A percentile compares a stretch with the other conserved stretches of the same genome.
Conservation (phyloP, 805 yeast genomes). For the Clavispora asparagi region DNA sequence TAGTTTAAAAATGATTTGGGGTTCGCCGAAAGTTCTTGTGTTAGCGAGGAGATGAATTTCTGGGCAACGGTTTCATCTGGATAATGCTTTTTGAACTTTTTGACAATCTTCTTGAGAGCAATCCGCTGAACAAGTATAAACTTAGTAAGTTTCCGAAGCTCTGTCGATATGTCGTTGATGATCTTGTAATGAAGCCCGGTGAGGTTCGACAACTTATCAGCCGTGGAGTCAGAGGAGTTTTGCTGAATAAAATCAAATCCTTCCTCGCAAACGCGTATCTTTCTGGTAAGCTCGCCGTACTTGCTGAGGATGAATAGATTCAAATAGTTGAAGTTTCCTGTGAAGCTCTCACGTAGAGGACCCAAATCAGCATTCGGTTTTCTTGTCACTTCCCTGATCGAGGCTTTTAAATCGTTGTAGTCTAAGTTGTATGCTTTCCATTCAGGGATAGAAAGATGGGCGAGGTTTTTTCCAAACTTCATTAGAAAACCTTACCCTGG, state of each 20-base stretch:
- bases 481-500: conserved; percentile 30
- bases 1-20: conserved; percentile 55
- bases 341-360: conserved; percentile 33
- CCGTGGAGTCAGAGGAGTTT: conserved; percentile 2
- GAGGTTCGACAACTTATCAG: conserved; percentile 13
- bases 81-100: conserved; percentile 55
- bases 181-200: conserved; percentile 30
- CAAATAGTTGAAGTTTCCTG: conserved; percentile 56
- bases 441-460: conserved; percentile 74
- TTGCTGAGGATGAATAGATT: conserved; percentile 63
- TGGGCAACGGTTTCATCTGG: conserved; percentile 17
- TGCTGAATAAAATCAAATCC: conserved; percentile 12
- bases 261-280: conserved; percentile 32
- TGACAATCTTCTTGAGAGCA: conserved; percentile 66
- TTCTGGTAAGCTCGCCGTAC: conserved; percentile 54
- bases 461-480: conserved; percentile 83
- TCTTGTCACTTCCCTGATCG: conserved; percentile 55
- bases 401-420: conserved; percentile 68
- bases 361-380: conserved; percentile 24
- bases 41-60: conserved; percentile 30
- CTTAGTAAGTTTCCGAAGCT: conserved; percentile 60
- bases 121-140: conserved; percentile 70
- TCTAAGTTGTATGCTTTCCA: conserved; percentile 84
- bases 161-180: conserved; percentile 36
- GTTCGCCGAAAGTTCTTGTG: conserved; percentile 33